Conservation (phyloP, 257 asterid genomes). For the Euphrasia confusa region DNA sequence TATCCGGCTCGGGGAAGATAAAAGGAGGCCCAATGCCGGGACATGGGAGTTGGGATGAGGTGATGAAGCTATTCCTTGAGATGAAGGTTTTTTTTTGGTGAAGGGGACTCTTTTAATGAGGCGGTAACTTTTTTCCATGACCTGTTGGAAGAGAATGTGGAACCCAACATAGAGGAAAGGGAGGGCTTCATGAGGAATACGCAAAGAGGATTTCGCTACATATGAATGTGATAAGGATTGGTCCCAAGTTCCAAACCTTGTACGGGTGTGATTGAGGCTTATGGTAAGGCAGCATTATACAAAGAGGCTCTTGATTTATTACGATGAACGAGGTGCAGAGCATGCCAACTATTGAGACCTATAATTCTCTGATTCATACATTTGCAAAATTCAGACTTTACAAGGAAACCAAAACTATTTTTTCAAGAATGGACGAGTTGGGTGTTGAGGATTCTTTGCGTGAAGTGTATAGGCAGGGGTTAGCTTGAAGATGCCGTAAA, state of each 20-base stretch:
- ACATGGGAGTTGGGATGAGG: conserved; percentile 74
- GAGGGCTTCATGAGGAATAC: no score
- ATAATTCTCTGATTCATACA: conserved; percentile 67
- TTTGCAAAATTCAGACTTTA: no score
- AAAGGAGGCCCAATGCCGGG: conserved; percentile 57
- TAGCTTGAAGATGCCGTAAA: conserved; percentile 88
- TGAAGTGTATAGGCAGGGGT: conserved; percentile 86
- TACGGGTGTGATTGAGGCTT: conserved; percentile 4
- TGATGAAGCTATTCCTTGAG: no score
- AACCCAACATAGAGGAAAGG: conserved; percentile 68
- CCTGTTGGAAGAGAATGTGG: conserved; percentile 85
- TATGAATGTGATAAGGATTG: no score
- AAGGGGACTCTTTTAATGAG: conserved; percentile 96
- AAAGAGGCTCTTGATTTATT: conserved; percentile 92
- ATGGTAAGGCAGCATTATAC: conserved; percentile 83
- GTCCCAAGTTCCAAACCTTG: no score
- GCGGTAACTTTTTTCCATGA: conserved; percentile 95
- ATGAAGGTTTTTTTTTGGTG: conserved; percentile 44
- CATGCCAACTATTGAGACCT: conserved; percentile 33
- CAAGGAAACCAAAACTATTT: conserved; percentile 73
- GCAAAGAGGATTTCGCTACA: no score
- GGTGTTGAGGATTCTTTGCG: no score
- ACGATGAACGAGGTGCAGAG: conserved; percentile 92
- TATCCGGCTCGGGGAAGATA: not conserved
- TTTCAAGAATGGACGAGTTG: no score